Percentiles rank a stretch among this genome's conserved stretches.
phyloP scores from a whole-genome alignment of 495 filamentous ascomycete species.

The Gamarada debralockiae region DNA sequence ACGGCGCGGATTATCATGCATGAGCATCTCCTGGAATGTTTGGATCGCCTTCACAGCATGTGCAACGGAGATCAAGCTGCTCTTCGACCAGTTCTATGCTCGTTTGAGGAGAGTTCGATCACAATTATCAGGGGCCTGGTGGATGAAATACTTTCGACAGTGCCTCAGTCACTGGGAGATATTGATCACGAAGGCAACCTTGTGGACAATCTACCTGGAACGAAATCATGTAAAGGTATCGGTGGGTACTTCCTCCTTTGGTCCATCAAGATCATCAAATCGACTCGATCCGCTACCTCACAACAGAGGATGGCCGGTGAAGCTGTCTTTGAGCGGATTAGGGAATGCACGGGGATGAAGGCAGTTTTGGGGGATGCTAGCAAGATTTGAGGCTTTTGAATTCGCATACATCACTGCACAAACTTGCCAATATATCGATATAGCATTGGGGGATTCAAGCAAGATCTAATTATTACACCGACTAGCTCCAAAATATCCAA shows the following conservation, averaged over 20 bases:
- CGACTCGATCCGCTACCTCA: conserved; percentile 13
- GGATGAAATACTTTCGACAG: conserved; percentile 27
- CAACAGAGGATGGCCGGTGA: conserved; percentile 18
- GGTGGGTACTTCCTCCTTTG: conserved; percentile 28
- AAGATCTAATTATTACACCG: too few species aligned
- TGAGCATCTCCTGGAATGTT: conserved; percentile 26
- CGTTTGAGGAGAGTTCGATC: not conserved
- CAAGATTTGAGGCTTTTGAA: conserved; percentile 17
- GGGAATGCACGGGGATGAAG: conserved; percentile 32
- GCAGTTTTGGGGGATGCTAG: conserved; percentile 24
- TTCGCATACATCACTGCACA: too few species aligned
- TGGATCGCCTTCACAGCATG: conserved; percentile 7
- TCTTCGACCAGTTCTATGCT: conserved; percentile 6
- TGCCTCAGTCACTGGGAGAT: conserved; percentile 24
- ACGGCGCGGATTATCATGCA: conserved; percentile 27
- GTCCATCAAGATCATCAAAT: conserved; percentile 28
- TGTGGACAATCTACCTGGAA: conserved; percentile 7
- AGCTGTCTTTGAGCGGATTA: conserved; percentile 27
- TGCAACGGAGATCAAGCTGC: conserved; percentile 5
- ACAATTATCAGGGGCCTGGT: conserved; percentile 20
- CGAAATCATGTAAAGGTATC: conserved; percentile 18
- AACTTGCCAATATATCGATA: too few species aligned
- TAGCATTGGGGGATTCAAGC: too few species aligned
- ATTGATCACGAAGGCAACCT: conserved; percentile 20
- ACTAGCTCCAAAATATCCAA: too few species aligned